phyloP scores from a whole-genome alignment of 2,329 filamentous ascomycete genomes.

The Arthrobotrys megalospora region DNA sequence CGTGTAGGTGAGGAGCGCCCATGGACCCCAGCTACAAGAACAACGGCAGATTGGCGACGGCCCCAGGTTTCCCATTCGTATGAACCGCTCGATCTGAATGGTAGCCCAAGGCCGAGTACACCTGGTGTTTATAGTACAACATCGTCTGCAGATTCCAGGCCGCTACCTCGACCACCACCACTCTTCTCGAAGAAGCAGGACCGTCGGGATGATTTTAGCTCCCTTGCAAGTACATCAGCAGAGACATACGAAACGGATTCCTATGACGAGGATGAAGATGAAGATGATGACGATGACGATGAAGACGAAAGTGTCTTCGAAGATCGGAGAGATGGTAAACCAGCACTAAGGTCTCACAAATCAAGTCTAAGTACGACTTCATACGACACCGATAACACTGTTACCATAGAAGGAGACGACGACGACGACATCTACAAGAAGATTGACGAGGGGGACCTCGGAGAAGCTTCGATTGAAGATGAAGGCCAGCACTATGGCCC shows the following conservation, averaged over 20 bases:
- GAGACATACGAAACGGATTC: constrained; percentile 74
- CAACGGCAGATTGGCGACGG: constrained; percentile 76
- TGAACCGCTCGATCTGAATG: constrained; percentile 90
- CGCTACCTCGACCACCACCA: constrained; percentile 88
- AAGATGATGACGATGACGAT: constrained; percentile 53
- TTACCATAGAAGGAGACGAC: constrained; percentile 56
- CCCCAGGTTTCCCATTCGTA: constrained; percentile 81
- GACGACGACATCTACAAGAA: constrained; percentile 44
- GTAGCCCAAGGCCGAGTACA: constrained; percentile 89
- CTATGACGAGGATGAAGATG: constrained; percentile 70
- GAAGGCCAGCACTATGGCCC: constrained; percentile 85
- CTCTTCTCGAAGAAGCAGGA: constrained; percentile 72
- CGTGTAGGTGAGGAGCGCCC: constrained; percentile 68
- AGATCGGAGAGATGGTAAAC: constrained; percentile 57
- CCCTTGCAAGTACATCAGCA: constrained; percentile 75
- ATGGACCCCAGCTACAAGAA: constrained; percentile 72
- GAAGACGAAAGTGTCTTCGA: constrained; percentile 63
- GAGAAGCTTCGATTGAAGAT: constrained; percentile 65
- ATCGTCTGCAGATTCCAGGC: constrained; percentile 84
- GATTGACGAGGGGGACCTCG: constrained; percentile 69
- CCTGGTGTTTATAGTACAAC: constrained; percentile 77
- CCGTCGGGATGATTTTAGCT: constrained; percentile 74
- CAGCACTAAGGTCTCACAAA: constrained; percentile 41
- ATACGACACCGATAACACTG: constrained; percentile 53
- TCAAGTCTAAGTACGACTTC: constrained; percentile 55